These are phyloP conservation scores for Saccharomyces hybrid DNA, from an alignment of 1,139 yeast genomes.

Conservation along the genomic window DNA sequence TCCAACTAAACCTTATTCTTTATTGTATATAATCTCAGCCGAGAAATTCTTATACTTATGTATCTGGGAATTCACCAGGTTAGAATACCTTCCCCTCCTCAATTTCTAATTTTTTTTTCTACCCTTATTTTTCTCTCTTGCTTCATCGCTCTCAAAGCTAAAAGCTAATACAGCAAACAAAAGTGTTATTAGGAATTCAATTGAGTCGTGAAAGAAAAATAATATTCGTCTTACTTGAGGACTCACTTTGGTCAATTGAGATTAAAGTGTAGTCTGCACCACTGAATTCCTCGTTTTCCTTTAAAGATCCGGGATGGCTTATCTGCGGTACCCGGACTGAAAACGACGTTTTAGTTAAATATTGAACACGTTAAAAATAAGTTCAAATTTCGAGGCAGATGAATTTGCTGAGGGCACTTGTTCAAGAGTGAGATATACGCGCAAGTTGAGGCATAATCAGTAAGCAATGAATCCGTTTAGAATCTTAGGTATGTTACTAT, in stretches of 20 bases:
- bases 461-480: conserved; percentile 42
- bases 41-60: background rate
- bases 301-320: background rate
- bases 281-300: background rate
- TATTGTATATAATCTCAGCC: background rate
- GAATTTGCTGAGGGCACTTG: background rate
- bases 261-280: background rate
- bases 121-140: background rate
- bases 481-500: conserved; percentile 29
- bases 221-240: background rate
- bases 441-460: background rate
- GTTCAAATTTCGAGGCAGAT: background rate
- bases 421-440: conserved; percentile 4
- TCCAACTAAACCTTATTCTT: background rate
- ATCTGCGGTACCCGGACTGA: background rate
- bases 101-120: background rate
- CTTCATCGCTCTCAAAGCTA: background rate
- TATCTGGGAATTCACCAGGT: background rate
- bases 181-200: background rate
- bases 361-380: background rate
- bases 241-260: background rate
- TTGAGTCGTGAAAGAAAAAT: background rate
- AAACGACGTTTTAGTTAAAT: background rate
- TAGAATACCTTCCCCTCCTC: background rate
- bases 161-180: background rate